Percentiles rank a stretch among this genome's conserved stretches.
phyloP scores from a whole-genome alignment of 371 early-diverging fungal genomes.

The Mortierella sp. region DNA sequence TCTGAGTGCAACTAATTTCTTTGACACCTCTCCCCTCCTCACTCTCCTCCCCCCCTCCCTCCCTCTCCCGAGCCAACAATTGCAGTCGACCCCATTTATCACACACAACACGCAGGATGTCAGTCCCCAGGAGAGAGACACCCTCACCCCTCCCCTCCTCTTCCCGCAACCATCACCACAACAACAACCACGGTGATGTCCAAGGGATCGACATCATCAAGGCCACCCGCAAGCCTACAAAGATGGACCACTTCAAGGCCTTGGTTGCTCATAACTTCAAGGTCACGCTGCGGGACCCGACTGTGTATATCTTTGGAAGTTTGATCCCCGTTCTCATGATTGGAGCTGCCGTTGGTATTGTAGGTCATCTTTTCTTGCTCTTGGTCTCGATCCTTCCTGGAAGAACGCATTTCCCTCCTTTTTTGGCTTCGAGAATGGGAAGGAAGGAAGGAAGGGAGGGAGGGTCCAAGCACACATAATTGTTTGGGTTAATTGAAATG shows the following conservation, averaged over 20 bases:
- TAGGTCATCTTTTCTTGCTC: conserved; percentile 16
- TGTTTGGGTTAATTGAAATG: too few species aligned
- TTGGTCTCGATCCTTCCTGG: background rate
- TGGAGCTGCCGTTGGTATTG: conserved; percentile 52
- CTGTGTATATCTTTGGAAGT: conserved; percentile 41
- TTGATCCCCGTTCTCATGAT: conserved; percentile 51
- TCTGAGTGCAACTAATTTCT: too few species aligned
- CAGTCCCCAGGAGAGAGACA: background rate
- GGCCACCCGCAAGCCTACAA: conserved; percentile 40
- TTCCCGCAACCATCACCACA: background rate
- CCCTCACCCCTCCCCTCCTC: conserved; percentile 8
- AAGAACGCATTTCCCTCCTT: background rate
- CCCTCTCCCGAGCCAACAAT: too few species aligned
- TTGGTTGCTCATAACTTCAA: conserved; percentile 33
- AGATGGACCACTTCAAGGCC: conserved; percentile 46
- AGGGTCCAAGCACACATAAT: conserved; percentile 1
- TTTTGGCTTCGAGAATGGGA: background rate
- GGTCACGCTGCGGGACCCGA: conserved; percentile 29
- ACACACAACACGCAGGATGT: conserved; percentile 1
- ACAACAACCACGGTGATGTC: conserved; percentile 21
- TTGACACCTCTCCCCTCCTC: background rate
- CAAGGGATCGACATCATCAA: conserved; percentile 50
- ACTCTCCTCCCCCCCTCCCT: background rate
- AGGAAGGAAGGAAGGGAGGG: background rate
- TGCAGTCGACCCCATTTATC: too few species aligned